Evolutionary conservation across 805 yeast species (phyloP), one percentile per base, ranked within the genome.

Genomic region (Pichia paraexigua): DNA sequence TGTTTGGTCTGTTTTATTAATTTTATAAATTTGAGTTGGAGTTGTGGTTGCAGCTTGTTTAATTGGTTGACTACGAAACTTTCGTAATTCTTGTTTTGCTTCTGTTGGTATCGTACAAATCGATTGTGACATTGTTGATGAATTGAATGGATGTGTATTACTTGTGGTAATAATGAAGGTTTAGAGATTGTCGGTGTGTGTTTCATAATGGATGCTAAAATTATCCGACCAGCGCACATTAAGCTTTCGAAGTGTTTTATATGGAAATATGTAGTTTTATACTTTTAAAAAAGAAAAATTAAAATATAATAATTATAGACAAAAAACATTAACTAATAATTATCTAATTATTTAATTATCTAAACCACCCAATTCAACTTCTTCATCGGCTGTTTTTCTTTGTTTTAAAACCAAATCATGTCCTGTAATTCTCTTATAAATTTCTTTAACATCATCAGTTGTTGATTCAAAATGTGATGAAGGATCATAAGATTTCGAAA

Each of bases 361-460:
- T 50, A 67, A 58, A 21, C 72, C 72, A 37, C 70, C 71, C 46
- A 70, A 56, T 45, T 70, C 78, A 39, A 76, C 78, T 58, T 81
- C 87, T 53, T 83, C 87, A 53, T 82, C 89, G 28, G 73, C 82
- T 28, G 79, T 71, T 45, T 82, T 75, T 65, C 95, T 83, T 67
- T 86, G 79, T 72, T 89, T 83, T 59, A 91, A 78, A 24, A 87
- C 95, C 62, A 94, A 78, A 20, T 96, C 96, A 67, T 88, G 87
- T 47, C 98, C 98, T 35, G 87, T 87, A 57, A 94, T 84, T 68
- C 98, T 81, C 69, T 84, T 83, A 69, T 94, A 94, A 49, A 94
- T 78, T 68, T 92, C 97, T 71, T 89, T 90, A 60, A 94, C 95
- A 68, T 94, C 98, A 67, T 94, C 98, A 41, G 99, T 94, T 61